phyloP scores from a whole-genome alignment of 1,284 basidiomycete species.

The Cutaneotrichosporon cyanovorans region DNA sequence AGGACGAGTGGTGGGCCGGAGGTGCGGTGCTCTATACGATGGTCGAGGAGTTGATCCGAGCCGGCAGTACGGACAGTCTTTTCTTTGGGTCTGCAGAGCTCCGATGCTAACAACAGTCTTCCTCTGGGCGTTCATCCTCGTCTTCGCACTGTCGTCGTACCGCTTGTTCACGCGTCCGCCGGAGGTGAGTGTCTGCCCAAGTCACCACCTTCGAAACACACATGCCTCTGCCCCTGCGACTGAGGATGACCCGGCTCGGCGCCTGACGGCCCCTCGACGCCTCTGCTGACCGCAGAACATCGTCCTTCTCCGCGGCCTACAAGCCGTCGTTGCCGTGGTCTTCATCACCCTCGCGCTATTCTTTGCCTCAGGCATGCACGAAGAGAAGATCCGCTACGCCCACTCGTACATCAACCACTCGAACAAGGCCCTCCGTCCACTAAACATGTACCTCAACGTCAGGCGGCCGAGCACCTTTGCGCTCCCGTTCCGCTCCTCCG shows the following conservation, averaged over 20 bases:
- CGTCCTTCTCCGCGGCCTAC: conserved; percentile 37
- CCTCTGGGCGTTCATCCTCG: conserved; percentile 32
- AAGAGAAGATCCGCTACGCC: conserved; percentile 91
- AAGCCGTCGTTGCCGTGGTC: conserved; percentile 70
- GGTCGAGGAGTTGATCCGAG: too few species aligned
- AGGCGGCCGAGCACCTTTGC: conserved; percentile 65
- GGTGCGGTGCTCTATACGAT: too few species aligned
- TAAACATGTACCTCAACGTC: conserved; percentile 97
- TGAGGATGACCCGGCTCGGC: too few species aligned
- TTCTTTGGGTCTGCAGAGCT: too few species aligned
- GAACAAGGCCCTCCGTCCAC: conserved; percentile 78
- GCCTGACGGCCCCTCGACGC: too few species aligned
- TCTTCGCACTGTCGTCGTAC: conserved; percentile 25
- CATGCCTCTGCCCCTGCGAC: too few species aligned
- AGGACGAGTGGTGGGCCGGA: background rate
- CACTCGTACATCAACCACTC: conserved; percentile 97
- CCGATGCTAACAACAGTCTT: conserved; percentile 29
- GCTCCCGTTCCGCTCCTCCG: conserved; percentile 39
- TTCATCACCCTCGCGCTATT: conserved; percentile 87
- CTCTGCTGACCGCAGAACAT: conserved; percentile 17
- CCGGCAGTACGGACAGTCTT: too few species aligned
- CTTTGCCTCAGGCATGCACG: conserved; percentile 93
- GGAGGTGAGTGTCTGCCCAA: conserved; percentile 17
- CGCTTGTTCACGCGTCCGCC: conserved; percentile 28
- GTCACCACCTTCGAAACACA: too few species aligned